A percentile compares a stretch with the other conserved stretches of the same genome.
Evolutionary conservation across 2,329 filamentous ascomycete genomes (phyloP).

Genomic region (Stachybotrys echinatus): DNA sequence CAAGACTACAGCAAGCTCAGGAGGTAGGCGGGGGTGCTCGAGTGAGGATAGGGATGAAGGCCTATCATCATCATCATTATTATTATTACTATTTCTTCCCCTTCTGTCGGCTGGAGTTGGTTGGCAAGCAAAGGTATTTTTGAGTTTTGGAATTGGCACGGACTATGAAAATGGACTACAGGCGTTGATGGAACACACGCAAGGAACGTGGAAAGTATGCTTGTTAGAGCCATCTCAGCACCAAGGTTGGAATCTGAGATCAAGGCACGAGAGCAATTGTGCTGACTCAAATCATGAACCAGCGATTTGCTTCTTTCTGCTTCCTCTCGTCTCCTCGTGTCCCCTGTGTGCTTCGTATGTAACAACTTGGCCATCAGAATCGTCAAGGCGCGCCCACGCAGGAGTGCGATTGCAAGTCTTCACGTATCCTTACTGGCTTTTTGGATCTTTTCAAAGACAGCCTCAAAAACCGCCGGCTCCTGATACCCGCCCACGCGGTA

Average conservation of each 20-base stretch:
- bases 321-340: background rate
- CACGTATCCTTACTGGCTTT: slow-evolving; percentile 6
- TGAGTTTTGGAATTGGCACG: background rate
- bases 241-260: background rate
- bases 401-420: background rate
- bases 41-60: too few relatives aligned
- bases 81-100: background rate
- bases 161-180: background rate
- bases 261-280: background rate
- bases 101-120: background rate
- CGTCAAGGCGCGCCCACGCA: too few relatives aligned
- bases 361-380: too few relatives aligned
- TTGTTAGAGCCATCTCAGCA: background rate
- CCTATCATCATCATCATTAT: too few relatives aligned
- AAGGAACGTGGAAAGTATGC: background rate
- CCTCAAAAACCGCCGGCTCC: slow-evolving; percentile 58
- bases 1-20: slow-evolving; percentile 60
- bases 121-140: background rate
- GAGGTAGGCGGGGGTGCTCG: slow-evolving; percentile 27
- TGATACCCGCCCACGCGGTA: slow-evolving; percentile 70
- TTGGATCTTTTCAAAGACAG: slow-evolving; percentile 57
- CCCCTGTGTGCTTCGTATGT: background rate
- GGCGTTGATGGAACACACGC: background rate
- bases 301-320: background rate
- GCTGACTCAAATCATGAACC: background rate